A percentile compares a stretch with the other conserved stretches of the same genome.
Evolutionary conservation across 805 yeast species (phyloP).

Genomic region (Tetrapisispora fleetii): DNA sequence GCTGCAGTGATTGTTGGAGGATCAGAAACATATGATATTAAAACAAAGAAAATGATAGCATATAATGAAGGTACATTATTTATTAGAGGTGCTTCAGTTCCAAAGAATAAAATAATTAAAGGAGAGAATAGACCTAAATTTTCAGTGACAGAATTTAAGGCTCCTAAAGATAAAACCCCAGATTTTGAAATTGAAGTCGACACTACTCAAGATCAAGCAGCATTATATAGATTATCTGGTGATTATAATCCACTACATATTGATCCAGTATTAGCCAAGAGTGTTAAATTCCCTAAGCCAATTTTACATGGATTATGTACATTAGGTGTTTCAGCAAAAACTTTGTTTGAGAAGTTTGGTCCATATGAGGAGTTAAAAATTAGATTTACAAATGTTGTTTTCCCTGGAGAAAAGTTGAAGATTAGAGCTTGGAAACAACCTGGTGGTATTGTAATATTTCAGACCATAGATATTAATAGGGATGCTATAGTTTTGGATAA

Average conservation of each 20-base stretch:
- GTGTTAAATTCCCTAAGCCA: conserved; percentile 77
- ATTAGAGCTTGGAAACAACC: conserved; percentile 80
- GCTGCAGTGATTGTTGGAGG: conserved; percentile 68
- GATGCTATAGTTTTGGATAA: conserved; percentile 68
- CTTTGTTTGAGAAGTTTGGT: conserved; percentile 72
- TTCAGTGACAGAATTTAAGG: conserved; percentile 51
- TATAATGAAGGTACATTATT: conserved; percentile 79
- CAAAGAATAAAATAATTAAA: conserved; percentile 40
- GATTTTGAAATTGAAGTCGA: conserved; percentile 52
- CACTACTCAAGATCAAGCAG: conserved; percentile 69
- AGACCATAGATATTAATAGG: conserved; percentile 72
- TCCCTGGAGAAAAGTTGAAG: conserved; percentile 84
- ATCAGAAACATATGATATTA: conserved; percentile 55
- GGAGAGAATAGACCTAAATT: conserved; percentile 43
- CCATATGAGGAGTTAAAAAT: conserved; percentile 75
- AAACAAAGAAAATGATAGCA: conserved; percentile 60
- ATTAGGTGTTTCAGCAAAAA: conserved; percentile 73
- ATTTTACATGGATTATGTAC: conserved; percentile 89
- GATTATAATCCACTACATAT: conserved; percentile 93
- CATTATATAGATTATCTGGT: conserved; percentile 83
- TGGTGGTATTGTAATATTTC: conserved; percentile 58
- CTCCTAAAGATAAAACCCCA: conserved; percentile 50
- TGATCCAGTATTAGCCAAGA: conserved; percentile 83
- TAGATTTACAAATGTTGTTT: conserved; percentile 83
- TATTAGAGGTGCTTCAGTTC: conserved; percentile 60